phyloP scores from a whole-genome alignment of 75 land plant species.

The Picea glauca region DNA sequence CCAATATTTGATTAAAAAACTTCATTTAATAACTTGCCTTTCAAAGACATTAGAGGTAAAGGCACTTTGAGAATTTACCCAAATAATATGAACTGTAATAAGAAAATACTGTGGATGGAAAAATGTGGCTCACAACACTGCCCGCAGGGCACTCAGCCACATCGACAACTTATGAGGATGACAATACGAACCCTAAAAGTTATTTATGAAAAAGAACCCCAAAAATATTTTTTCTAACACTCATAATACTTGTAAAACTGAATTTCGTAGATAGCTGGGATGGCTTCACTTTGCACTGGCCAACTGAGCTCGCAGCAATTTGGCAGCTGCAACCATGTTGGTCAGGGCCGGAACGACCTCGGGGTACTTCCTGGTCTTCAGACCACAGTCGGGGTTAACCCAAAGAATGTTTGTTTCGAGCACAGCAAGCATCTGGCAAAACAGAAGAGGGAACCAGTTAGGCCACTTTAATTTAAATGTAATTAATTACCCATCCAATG shows the following conservation, averaged over 20 bases:
- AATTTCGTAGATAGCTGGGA: neutral
- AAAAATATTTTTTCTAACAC: neutral
- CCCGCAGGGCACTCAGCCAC: neutral
- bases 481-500: neutral
- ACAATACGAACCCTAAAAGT: neutral
- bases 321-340: slow-evolving; percentile 79
- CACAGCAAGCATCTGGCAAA: slow-evolving; percentile 62
- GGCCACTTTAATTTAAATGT: neutral
- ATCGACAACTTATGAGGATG: neutral
- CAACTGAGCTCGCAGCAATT: slow-evolving; percentile 56
- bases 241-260: neutral
- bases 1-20: too few species aligned
- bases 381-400: slow-evolving; percentile 88
- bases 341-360: slow-evolving; percentile 75
- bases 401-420: slow-evolving; percentile 74
- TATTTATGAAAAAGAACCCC: neutral
- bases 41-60: too few species aligned
- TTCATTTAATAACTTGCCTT: too few species aligned
- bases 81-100: too few species aligned
- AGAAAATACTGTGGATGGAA: neutral
- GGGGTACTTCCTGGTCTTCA: slow-evolving; percentile 75
- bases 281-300: slow-evolving; percentile 54
- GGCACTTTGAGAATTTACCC: too few species aligned
- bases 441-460: neutral
- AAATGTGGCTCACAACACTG: neutral